These are phyloP conservation scores for Paramyrothecium roridum DNA, from an alignment of 2,329 filamentous ascomycete species.

Conservation along the genomic window DNA sequence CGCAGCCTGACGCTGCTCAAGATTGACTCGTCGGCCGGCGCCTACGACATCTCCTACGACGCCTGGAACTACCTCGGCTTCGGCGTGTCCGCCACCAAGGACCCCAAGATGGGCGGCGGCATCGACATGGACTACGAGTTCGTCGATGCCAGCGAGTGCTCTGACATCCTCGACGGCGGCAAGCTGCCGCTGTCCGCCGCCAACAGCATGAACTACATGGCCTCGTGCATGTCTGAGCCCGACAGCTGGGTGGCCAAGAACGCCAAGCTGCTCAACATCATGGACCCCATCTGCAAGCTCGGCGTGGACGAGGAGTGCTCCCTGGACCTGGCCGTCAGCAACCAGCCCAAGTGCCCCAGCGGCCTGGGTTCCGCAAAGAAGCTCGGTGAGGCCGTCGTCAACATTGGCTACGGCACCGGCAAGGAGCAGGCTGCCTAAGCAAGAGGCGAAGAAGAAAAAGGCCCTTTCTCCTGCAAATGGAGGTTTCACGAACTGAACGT, in stretches of 20 bases:
- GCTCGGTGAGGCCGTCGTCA: conserved; percentile 38
- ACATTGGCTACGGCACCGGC: conserved; percentile 50
- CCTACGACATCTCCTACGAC: conserved; percentile 59
- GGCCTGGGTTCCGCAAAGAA: conserved; percentile 30
- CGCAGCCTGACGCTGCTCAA: conserved; percentile 55
- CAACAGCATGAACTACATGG: conserved; percentile 55
- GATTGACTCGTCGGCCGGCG: conserved; percentile 53
- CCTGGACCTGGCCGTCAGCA: conserved; percentile 42
- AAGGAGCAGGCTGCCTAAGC: conserved; percentile 21
- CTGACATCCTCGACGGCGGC: conserved; percentile 42
- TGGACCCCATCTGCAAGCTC: conserved; percentile 45
- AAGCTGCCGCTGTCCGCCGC: conserved; percentile 52
- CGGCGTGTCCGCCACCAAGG: conserved; percentile 42
- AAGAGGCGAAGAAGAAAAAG: not conserved
- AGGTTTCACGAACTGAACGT: not conserved
- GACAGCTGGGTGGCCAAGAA: conserved; percentile 51
- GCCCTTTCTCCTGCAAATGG: not conserved
- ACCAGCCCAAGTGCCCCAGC: conserved; percentile 50
- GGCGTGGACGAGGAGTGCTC: conserved; percentile 50
- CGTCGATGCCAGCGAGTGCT: conserved; percentile 45
- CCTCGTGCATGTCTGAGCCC: conserved; percentile 40
- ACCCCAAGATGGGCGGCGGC: conserved; percentile 46
- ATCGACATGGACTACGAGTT: conserved; percentile 48
- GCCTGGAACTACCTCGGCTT: conserved; percentile 58
- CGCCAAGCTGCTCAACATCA: conserved; percentile 51